phyloP scores from a whole-genome alignment of 306 rosid species.

The Ceratonia siliqua region DNA sequence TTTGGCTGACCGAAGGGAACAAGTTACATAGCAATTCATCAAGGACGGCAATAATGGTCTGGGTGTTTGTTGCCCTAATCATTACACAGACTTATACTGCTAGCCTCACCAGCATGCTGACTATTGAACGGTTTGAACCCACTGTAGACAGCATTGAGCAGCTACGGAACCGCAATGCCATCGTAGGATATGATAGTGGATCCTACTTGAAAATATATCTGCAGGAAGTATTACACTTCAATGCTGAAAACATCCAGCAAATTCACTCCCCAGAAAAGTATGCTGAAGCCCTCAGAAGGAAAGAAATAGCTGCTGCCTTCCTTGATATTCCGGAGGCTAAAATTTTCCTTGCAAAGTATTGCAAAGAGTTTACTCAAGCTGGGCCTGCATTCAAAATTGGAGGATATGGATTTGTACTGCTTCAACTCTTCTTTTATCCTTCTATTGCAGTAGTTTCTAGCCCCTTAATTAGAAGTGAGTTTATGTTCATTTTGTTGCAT shows the following conservation, averaged over 20 bases:
- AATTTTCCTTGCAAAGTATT: slow-evolving; percentile 46
- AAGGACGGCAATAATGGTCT: slow-evolving; percentile 49
- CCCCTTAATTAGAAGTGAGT: background rate
- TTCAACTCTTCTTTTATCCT: slow-evolving; percentile 1
- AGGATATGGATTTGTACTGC: slow-evolving; percentile 52
- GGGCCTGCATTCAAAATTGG: slow-evolving; percentile 49
- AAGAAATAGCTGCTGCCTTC: slow-evolving; percentile 51
- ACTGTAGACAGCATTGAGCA: slow-evolving; percentile 30
- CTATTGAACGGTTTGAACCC: slow-evolving; percentile 53
- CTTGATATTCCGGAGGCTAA: slow-evolving; percentile 46
- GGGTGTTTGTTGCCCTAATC: slow-evolving; percentile 61
- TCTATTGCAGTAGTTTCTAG: background rate
- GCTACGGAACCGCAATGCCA: slow-evolving; percentile 33
- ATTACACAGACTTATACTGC: slow-evolving; percentile 58
- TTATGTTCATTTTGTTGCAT: background rate
- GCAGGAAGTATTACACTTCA: slow-evolving; percentile 23
- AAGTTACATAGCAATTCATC: slow-evolving; percentile 53
- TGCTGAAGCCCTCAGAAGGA: slow-evolving; percentile 40
- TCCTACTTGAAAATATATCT: slow-evolving; percentile 43
- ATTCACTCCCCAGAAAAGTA: slow-evolving; percentile 1
- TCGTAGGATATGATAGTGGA: slow-evolving; percentile 46
- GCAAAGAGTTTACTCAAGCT: slow-evolving; percentile 39
- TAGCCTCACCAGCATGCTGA: slow-evolving; percentile 54
- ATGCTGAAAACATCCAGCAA: slow-evolving; percentile 9
- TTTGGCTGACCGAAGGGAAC: slow-evolving; percentile 29